Evolutionary conservation across 768 basidiomycete species (phyloP).

Genomic region (Lactifluus hygrophoroides): DNA sequence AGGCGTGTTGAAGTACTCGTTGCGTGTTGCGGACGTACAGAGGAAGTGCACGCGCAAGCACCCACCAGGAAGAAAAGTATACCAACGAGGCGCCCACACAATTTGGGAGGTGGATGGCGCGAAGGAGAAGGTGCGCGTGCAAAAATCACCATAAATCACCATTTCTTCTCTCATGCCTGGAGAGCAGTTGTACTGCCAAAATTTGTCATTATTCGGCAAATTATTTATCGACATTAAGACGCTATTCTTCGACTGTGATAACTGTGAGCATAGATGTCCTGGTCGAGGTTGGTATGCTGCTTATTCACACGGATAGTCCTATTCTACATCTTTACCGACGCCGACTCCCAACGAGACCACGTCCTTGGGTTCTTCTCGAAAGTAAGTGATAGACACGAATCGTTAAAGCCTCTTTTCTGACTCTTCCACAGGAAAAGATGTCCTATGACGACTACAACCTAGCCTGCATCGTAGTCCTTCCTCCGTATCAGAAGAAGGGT

Average conservation of each 20-base stretch:
- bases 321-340: constrained; percentile 90
- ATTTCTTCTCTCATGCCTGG: background rate
- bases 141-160: background rate
- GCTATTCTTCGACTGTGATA: constrained; percentile 82
- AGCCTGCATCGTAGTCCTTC: constrained; percentile 92
- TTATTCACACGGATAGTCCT: constrained; percentile 42
- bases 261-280: constrained; percentile 44
- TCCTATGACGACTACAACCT: constrained; percentile 97
- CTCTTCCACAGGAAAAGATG: constrained; percentile 62
- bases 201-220: constrained; percentile 91
- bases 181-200: constrained; percentile 87
- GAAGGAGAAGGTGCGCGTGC: constrained; percentile 56
- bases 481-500: constrained; percentile 83
- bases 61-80: constrained; percentile 87
- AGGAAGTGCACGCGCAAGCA: constrained; percentile 55
- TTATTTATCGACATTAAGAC: constrained; percentile 99
- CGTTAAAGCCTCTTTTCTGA: too few relatives aligned
- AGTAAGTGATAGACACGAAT: constrained; percentile 24
- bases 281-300: background rate
- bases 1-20: background rate
- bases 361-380: constrained; percentile 76
- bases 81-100: constrained; percentile 77
- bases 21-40: constrained; percentile 29
- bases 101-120: constrained; percentile 97
- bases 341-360: constrained; percentile 67